A percentile compares a stretch with the other conserved stretches of the same genome.
phyloP scores from a whole-genome alignment of 2,329 filamentous ascomycete species.

The Alternaria incomplexa region DNA sequence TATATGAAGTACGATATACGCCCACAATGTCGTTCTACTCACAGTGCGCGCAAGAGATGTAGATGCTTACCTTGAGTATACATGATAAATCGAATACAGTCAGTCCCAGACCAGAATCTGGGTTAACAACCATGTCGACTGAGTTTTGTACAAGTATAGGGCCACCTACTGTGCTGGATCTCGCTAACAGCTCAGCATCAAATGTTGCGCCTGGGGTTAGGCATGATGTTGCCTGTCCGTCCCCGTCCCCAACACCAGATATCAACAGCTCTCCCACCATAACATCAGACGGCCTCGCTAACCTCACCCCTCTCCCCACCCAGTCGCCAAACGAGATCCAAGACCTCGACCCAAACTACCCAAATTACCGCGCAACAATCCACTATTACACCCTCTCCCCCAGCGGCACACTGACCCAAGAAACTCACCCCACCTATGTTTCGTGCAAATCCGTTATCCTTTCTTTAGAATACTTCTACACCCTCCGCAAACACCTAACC shows the following conservation, averaged over 20 bases:
- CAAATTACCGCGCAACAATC: not conserved
- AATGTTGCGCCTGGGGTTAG: no score
- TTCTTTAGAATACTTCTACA: not conserved
- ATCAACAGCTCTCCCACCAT: not conserved
- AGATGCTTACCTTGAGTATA: not conserved
- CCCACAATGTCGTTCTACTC: not conserved
- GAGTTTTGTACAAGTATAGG: accelerated
- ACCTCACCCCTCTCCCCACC: not conserved
- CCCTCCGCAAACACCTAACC: not conserved
- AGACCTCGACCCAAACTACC: not conserved
- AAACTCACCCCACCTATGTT: not conserved
- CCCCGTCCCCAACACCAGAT: not conserved
- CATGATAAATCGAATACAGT: not conserved
- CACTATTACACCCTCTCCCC: not conserved
- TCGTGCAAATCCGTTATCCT: not conserved
- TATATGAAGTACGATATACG: not conserved
- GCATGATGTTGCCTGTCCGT: not conserved
- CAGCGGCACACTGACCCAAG: not conserved
- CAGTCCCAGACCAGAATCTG: not conserved
- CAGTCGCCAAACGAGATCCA: not conserved
- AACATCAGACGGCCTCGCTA: not conserved
- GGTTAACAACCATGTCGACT: not conserved
- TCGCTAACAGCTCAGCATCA: not conserved
- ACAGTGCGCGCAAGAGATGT: not conserved
- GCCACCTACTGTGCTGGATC: not conserved